These are phyloP conservation scores for Botrytis tulipae DNA, from an alignment of 2,329 filamentous ascomycete genomes.

Conservation along the genomic window DNA sequence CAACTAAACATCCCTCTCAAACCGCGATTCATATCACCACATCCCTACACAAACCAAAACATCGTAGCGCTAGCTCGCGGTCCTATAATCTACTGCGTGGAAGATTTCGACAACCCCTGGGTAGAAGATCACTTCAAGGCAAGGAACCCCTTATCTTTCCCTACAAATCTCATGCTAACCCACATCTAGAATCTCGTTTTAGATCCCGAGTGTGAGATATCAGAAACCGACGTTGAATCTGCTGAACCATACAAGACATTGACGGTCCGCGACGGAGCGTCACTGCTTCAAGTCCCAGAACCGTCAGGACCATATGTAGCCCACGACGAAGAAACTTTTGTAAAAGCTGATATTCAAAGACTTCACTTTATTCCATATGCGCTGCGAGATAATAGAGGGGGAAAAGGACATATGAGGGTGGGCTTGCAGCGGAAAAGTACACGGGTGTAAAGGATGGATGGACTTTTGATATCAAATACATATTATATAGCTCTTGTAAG, in stretches of 20 bases:
- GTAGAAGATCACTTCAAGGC: constrained; percentile 54
- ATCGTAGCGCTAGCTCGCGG: constrained; percentile 55
- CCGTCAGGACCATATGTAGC: background rate
- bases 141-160: background rate
- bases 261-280: constrained; percentile 27
- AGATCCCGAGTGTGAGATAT: constrained; percentile 24
- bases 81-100: constrained; percentile 59
- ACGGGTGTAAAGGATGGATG: background rate
- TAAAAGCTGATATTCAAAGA: constrained; percentile 29
- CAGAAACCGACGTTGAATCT: constrained; percentile 23
- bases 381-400: constrained; percentile 53
- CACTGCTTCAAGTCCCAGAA: constrained; percentile 20
- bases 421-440: constrained; percentile 25
- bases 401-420: constrained; percentile 43
- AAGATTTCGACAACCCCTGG: constrained; percentile 58
- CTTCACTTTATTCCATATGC: constrained; percentile 56
- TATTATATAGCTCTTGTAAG: background rate
- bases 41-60: constrained; percentile 56
- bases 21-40: constrained; percentile 50
- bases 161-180: background rate
- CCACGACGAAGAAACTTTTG: constrained; percentile 13
- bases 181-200: constrained; percentile 23
- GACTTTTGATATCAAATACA: background rate
- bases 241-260: constrained; percentile 30
- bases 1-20: constrained; percentile 47